These are phyloP conservation scores for Pichia sp. DNA, from an alignment of 1,139 yeast genomes.

Conservation along the genomic window DNA sequence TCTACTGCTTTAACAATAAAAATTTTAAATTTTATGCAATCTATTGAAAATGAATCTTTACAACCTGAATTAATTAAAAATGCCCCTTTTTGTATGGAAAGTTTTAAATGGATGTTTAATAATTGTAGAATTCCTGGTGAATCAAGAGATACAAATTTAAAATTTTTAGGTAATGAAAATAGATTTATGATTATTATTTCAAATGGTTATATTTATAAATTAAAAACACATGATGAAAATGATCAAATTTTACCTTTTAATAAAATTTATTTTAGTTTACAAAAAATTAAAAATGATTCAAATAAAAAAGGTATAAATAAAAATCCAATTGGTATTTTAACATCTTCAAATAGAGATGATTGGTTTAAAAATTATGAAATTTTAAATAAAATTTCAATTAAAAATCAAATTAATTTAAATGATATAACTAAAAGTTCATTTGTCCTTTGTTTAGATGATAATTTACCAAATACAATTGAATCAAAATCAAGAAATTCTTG, in stretches of 20 bases:
- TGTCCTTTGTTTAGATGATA: constrained; percentile 68
- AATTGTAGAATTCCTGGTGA: constrained; percentile 73
- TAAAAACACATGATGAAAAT: constrained; percentile 60
- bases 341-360: constrained; percentile 81
- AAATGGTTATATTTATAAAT: constrained; percentile 78
- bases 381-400: constrained; percentile 40
- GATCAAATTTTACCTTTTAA: constrained; percentile 47
- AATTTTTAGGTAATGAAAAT: constrained; percentile 47
- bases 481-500: constrained; percentile 84
- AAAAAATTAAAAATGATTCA: constrained; percentile 45
- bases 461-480: constrained; percentile 69
- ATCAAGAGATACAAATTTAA: constrained; percentile 51
- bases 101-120: constrained; percentile 88
- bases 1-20: constrained; percentile 60
- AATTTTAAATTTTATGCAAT: constrained; percentile 49
- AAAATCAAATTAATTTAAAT: constrained; percentile 49
- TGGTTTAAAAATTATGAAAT: constrained; percentile 62
- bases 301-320: constrained; percentile 38
- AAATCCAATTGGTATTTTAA: constrained; percentile 64
- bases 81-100: constrained; percentile 88
- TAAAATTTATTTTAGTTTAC: constrained; percentile 63
- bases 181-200: constrained; percentile 68
- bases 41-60: constrained; percentile 53
- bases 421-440: constrained; percentile 76
- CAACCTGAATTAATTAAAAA: constrained; percentile 79